A percentile compares a stretch with the other conserved stretches of the same genome.
Conservation (phyloP, 371 early-diverging fungal genomes). For the Syncephalastrum racemosum region DNA sequence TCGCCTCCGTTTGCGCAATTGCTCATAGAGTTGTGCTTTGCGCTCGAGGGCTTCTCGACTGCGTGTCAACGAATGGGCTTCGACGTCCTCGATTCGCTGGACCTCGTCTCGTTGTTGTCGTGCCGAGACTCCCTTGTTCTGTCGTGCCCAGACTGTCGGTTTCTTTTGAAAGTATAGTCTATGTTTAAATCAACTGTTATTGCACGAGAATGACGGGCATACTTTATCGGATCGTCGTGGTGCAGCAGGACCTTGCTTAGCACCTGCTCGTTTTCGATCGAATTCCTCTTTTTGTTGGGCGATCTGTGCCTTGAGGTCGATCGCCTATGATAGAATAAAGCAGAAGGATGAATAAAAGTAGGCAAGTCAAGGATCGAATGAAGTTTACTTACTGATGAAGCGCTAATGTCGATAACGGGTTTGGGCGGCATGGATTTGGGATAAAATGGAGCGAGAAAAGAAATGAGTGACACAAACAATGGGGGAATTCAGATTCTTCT, state of each 20-base stretch:
- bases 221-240: conserved; percentile 28
- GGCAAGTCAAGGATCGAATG: no score
- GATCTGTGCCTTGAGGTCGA: conserved; percentile 42
- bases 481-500: no score
- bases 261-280: conserved; percentile 30
- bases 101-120: conserved; percentile 33
- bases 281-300: conserved; percentile 42
- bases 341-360: no score
- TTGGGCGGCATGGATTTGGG: no score
- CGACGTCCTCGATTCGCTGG: conserved; percentile 31
- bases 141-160: conserved; percentile 56
- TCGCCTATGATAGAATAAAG: conserved; percentile 16
- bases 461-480: no score
- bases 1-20: conserved; percentile 36
- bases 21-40: conserved; percentile 67
- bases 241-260: conserved; percentile 30
- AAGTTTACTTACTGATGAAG: no score
- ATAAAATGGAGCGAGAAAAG: no score
- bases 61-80: conserved; percentile 32
- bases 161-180: conserved; percentile 24
- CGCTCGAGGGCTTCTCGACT: conserved; percentile 63
- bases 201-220: background rate
- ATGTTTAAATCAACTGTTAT: background rate
- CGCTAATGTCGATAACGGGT: no score
- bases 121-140: conserved; percentile 58